These are phyloP conservation scores for Heterobasidion parviporum DNA, from an alignment of 1,284 basidiomycete genomes.

Conservation along the genomic window DNA sequence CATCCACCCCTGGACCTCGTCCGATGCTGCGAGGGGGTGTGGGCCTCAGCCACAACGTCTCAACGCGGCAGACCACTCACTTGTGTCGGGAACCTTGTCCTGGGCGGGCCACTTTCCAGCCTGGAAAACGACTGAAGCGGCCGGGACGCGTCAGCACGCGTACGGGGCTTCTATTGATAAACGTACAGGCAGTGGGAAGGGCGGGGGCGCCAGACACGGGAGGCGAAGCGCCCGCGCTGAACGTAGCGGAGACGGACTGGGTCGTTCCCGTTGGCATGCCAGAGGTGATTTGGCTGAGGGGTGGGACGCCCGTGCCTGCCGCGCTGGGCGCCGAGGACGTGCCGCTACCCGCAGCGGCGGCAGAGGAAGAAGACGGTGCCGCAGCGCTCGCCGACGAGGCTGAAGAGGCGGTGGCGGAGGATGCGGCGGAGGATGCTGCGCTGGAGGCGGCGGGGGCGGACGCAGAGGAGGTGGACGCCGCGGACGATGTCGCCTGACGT, in stretches of 20 bases:
- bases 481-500: not conserved
- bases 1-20: constrained; percentile 68
- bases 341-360: constrained; percentile 17
- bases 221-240: constrained; percentile 47
- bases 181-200: constrained; percentile 55
- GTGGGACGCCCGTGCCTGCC: constrained; percentile 28
- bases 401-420: constrained; percentile 8
- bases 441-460: constrained; percentile 14
- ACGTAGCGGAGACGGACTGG: constrained; percentile 43
- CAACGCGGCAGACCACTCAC: constrained; percentile 24
- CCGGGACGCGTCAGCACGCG: not conserved
- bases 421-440: constrained; percentile 11
- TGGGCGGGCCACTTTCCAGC: constrained; percentile 55
- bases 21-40: constrained; percentile 32
- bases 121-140: constrained; percentile 38
- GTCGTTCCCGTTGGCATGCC: constrained; percentile 57
- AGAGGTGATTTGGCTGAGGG: constrained; percentile 55
- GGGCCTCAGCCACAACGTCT: not conserved
- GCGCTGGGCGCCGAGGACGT: constrained; percentile 13
- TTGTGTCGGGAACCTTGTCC: constrained; percentile 60
- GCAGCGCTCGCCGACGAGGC: not conserved
- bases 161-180: constrained; percentile 2
- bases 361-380: constrained; percentile 8
- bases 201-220: constrained; percentile 56
- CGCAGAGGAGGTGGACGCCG: not conserved